These are phyloP conservation scores for Rhipidocladum racemiflorum DNA, from an alignment of 176 grass and related monocot genomes.

Conservation along the genomic window DNA sequence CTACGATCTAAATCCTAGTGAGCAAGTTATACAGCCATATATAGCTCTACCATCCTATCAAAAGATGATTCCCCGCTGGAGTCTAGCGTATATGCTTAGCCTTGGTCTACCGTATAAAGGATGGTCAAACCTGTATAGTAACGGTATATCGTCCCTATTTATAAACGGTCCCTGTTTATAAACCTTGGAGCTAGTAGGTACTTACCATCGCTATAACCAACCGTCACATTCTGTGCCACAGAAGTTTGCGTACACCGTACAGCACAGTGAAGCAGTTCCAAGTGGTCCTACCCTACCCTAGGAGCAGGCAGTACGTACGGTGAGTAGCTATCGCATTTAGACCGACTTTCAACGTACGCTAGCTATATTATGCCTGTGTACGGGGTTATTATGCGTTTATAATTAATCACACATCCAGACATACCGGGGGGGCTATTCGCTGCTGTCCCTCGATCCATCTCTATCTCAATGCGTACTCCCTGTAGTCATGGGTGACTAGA, in stretches of 20 bases:
- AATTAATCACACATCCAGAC: neutral
- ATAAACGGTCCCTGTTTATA: neutral
- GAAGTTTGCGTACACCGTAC: neutral
- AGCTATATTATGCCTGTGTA: neutral
- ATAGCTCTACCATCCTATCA: too few species aligned
- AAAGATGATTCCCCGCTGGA: too few species aligned
- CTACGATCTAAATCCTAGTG: too few species aligned
- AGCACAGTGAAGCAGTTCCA: neutral
- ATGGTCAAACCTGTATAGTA: neutral
- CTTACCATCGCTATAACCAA: neutral
- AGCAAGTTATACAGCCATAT: too few species aligned
- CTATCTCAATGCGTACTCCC: too few species aligned
- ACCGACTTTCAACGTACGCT: neutral
- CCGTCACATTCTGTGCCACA: neutral
- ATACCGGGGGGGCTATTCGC: too few species aligned
- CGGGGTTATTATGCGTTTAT: neutral
- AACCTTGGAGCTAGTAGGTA: neutral
- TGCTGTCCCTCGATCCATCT: too few species aligned
- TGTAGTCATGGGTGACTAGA: accelerated
- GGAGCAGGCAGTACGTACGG: neutral
- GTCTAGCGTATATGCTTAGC: too few species aligned
- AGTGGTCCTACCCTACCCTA: neutral
- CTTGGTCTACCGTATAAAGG: neutral
- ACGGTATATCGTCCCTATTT: too few species aligned
- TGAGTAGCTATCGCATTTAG: neutral